A percentile compares a stretch with the other conserved stretches of the same genome.
phyloP scores from a whole-genome alignment of 164 flowering plant species.

The Saururus chinensis region DNA sequence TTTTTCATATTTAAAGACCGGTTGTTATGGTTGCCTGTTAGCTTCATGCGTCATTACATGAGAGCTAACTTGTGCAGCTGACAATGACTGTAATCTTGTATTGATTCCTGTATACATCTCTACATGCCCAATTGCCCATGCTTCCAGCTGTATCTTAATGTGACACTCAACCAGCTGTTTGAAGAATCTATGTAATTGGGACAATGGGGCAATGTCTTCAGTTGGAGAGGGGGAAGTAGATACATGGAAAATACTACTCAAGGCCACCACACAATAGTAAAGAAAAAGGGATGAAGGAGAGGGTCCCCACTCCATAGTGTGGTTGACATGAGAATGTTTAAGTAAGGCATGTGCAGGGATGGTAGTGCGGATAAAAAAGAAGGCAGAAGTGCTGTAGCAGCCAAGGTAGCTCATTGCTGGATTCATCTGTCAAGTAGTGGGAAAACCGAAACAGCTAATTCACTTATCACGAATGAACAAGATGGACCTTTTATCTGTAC shows the following conservation, averaged over 20 bases:
- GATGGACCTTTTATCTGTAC: constrained; percentile 3
- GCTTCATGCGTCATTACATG: too few relatives aligned
- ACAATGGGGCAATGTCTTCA: not conserved
- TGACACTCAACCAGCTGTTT: not conserved
- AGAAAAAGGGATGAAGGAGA: not conserved
- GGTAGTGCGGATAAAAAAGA: constrained; percentile 5
- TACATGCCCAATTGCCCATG: not conserved
- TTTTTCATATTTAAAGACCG: not conserved
- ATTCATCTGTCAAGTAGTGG: constrained; percentile 3
- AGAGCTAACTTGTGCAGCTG: not conserved
- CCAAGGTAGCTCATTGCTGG: not conserved
- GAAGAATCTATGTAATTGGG: not conserved
- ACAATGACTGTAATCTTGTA: not conserved
- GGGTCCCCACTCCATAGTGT: constrained; percentile 1
- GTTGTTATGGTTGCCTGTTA: not conserved
- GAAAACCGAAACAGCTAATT: constrained; percentile 1
- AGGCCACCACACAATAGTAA: too few relatives aligned
- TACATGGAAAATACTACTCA: too few relatives aligned
- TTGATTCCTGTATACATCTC: not conserved
- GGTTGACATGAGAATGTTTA: not conserved
- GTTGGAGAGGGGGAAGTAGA: not conserved
- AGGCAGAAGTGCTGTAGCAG: not conserved
- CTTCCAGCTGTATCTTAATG: not conserved
- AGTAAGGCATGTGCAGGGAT: constrained; percentile 7
- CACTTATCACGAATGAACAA: constrained; percentile 5